These are phyloP conservation scores for Colletotrichum tropicale DNA, from an alignment of 2,329 filamentous ascomycete genomes.

Conservation along the genomic window DNA sequence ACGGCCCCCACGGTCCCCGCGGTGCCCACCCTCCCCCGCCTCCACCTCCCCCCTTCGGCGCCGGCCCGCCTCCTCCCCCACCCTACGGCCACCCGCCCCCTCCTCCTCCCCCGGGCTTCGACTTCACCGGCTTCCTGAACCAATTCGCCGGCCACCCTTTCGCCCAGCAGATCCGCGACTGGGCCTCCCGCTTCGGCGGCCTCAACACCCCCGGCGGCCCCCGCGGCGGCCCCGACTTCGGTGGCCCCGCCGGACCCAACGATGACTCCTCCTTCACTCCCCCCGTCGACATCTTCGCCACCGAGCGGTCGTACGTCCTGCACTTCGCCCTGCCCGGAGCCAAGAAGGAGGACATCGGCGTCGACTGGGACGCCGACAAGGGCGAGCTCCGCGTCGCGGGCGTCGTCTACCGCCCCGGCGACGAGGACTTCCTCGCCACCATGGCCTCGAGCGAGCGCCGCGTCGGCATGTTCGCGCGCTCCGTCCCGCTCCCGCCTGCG, in stretches of 20 bases:
- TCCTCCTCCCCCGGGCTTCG: constrained; percentile 28
- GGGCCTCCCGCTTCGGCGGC: constrained; percentile 25
- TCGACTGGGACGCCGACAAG: constrained; percentile 77
- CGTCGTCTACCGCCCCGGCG: constrained; percentile 73
- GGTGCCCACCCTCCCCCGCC: constrained; percentile 24
- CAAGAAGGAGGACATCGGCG: constrained; percentile 77
- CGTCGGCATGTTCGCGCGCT: constrained; percentile 76
- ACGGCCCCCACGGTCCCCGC: constrained; percentile 4
- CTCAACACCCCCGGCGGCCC: neutral
- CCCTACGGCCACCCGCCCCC: constrained; percentile 16
- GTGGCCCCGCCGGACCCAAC: neutral
- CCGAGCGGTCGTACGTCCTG: constrained; percentile 66
- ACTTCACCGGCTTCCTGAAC: constrained; percentile 40
- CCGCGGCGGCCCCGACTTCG: constrained; percentile 6
- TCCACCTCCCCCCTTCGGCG: constrained; percentile 28
- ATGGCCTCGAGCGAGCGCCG: constrained; percentile 69
- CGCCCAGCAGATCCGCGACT: constrained; percentile 45
- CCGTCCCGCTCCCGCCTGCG: constrained; percentile 62
- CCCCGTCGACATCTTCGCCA: constrained; percentile 79
- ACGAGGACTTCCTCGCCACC: constrained; percentile 70
- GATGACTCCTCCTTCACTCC: constrained; percentile 58
- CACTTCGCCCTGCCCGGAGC: constrained; percentile 81
- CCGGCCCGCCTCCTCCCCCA: constrained; percentile 22
- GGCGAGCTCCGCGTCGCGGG: constrained; percentile 71
- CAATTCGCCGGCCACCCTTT: constrained; percentile 46